Evolutionary conservation across 139 green algal genomes (phyloP), one percentile per base, ranked within the genome.

Genomic region (Penium margaritaceum): DNA sequence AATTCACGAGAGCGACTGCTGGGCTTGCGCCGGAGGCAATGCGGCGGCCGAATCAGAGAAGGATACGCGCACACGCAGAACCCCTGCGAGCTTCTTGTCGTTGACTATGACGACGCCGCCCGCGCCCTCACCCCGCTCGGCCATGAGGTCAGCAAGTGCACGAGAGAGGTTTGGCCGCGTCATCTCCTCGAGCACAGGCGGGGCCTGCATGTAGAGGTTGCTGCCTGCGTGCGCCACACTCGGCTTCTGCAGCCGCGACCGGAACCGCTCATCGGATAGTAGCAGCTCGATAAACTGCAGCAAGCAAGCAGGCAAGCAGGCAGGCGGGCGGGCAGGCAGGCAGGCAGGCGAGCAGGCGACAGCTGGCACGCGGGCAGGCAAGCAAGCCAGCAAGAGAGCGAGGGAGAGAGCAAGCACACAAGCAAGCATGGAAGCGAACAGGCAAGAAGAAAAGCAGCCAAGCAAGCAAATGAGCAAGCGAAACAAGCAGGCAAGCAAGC

Each of bases 161-260:
- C 24, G 47, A 2, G 36, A 30, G 3, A 87, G 55, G 77, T 98
- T 98, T 7, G 63, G 63, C 19, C 84, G 81, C 0, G 92, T 97
- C 35, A 88, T 81, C 41, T 90, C 85, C 67, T 98, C 94, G 30
- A 97, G 85, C 2, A 90, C 82, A 1, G 76, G 70, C 21, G 76
- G 76, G 15, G 92, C 93, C 0, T 85, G 84, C 83, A 92, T 87
- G 82, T 95, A 98, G 32, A 98, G 85, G 70, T 93, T 92, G 19
- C 57, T 79, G 5, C 80, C 72, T 24, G 85, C 87, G 63, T 85
- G 88, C 69, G 82, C 91, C 35, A 98, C 77, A 67, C 84, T 93
- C 32, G 93, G 94, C 14, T 74, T 74, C 3, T 63, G 76, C 17
- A 97, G 70, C 32, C 88, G 80, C 33, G 80, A 74, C n/a, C 76